Conservation (phyloP, 1,139 yeast species). For the Hemisphaericaspora xylofermentans region DNA sequence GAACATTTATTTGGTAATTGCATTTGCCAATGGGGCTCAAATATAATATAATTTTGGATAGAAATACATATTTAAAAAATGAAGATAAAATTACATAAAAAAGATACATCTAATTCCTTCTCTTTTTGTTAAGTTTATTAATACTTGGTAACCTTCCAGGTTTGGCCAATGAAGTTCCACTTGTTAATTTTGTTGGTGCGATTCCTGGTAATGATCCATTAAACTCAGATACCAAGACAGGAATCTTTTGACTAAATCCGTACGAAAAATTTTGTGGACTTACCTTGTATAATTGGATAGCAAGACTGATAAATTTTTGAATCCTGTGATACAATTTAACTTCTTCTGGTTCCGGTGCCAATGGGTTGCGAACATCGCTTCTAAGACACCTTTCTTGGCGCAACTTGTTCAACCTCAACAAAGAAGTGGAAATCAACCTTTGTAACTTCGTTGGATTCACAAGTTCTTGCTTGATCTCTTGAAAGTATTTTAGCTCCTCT, state of each 20-base stretch:
- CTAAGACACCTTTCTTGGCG: conserved; percentile 57
- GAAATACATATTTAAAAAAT: conserved; percentile 1
- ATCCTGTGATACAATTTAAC: conserved; percentile 42
- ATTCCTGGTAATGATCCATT: conserved; percentile 78
- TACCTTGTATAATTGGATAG: conserved; percentile 29
- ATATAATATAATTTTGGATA: conserved; percentile 28
- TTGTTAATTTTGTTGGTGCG: conserved; percentile 20
- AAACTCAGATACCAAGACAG: conserved; percentile 72
- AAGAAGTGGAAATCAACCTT: conserved; percentile 52
- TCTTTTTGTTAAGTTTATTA: conserved; percentile 37
- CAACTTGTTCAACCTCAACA: conserved; percentile 59
- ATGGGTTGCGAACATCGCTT: conserved; percentile 29
- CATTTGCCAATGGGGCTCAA: conserved; percentile 71
- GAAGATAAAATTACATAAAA: not conserved
- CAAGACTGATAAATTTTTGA: conserved; percentile 31
- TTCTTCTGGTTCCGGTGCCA: conserved; percentile 32
- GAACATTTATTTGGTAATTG: conserved; percentile 68
- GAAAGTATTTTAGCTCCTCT: conserved; percentile 26
- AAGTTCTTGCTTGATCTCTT: conserved; percentile 26
- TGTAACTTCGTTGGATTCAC: conserved; percentile 37
- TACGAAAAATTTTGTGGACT: conserved; percentile 31
- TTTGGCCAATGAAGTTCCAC: conserved; percentile 14
- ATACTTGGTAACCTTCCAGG: conserved; percentile 41
- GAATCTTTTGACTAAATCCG: conserved; percentile 48
- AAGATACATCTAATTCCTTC: conserved; percentile 14